A percentile compares a stretch with the other conserved stretches of the same genome.
phyloP scores from a whole-genome alignment of 2,329 filamentous ascomycete species.

The Colletotrichum lupini region DNA sequence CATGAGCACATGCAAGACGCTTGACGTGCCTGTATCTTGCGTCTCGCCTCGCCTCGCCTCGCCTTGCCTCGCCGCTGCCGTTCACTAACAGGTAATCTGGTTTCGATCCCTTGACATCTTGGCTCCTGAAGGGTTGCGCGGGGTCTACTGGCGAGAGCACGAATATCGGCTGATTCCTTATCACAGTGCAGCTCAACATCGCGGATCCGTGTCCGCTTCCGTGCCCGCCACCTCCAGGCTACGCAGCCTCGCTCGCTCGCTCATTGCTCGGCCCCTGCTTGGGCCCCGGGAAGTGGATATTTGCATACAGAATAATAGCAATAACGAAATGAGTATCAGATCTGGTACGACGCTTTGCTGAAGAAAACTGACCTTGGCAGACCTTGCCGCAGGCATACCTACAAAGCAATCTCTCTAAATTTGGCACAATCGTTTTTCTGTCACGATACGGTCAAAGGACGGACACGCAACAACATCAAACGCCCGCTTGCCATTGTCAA shows the following conservation, averaged over 20 bases:
- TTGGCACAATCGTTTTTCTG: not conserved
- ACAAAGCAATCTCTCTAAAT: not conserved
- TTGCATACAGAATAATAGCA: conserved; percentile 12
- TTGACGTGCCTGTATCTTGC: conserved; percentile 25
- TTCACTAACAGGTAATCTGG: not conserved
- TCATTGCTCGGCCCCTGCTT: not conserved
- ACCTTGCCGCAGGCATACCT: not conserved
- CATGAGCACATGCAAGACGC: conserved; percentile 29
- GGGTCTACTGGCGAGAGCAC: conserved; percentile 14
- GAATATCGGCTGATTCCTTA: conserved; percentile 16
- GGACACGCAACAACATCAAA: not conserved
- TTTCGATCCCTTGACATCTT: conserved; percentile 33
- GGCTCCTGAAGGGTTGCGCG: conserved; percentile 8
- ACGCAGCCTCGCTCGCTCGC: conserved; percentile 2
- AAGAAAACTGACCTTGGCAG: conserved; percentile 28
- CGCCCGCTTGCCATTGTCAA: not conserved
- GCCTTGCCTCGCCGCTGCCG: conserved; percentile 1
- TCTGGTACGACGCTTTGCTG: conserved; percentile 30
- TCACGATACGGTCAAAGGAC: not conserved
- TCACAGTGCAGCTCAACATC: conserved; percentile 17
- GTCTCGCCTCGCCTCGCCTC: conserved; percentile 16
- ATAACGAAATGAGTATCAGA: conserved; percentile 15
- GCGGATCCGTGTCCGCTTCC: not conserved
- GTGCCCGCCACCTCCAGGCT: not conserved
- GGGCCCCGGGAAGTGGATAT: conserved; percentile 8